A percentile compares a stretch with the other conserved stretches of the same genome.
Evolutionary conservation across 257 asterid genomes (phyloP).

Genomic region (Parsonsia alboflavescens): DNA sequence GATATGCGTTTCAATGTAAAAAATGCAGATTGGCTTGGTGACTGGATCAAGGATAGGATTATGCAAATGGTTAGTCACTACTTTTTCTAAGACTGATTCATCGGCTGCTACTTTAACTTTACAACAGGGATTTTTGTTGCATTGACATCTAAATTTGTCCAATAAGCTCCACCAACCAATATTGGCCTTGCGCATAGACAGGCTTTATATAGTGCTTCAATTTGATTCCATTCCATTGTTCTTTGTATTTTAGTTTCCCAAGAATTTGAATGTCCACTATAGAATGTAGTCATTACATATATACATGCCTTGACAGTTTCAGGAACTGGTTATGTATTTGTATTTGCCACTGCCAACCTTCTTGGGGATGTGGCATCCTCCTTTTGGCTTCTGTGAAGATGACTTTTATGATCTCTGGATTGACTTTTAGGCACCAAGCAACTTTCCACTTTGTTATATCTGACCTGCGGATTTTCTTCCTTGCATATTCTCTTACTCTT

Average conservation of each 20-base stretch:
- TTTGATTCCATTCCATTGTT: neutral
- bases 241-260: neutral
- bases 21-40: conserved; percentile 73
- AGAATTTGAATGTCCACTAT: neutral
- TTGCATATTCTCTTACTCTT: neutral
- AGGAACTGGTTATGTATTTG: neutral
- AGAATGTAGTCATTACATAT: neutral
- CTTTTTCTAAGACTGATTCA: neutral
- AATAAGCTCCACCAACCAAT: neutral
- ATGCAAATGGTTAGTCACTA: conserved; percentile 67
- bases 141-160: neutral
- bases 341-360: neutral
- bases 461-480: neutral
- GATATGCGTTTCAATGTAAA: conserved; percentile 94
- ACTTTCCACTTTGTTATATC: neutral
- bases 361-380: neutral
- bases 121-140: neutral
- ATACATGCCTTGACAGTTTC: neutral
- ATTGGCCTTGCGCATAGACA: neutral
- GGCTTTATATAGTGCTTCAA: neutral
- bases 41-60: conserved; percentile 73
- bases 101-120: no score
- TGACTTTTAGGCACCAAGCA: neutral
- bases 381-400: neutral
- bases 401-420: neutral